A percentile compares a stretch with the other conserved stretches of the same genome.
These are phyloP conservation scores for Diutina mesorugosa DNA, from an alignment of 1,139 yeast species.

Conservation along the genomic window DNA sequence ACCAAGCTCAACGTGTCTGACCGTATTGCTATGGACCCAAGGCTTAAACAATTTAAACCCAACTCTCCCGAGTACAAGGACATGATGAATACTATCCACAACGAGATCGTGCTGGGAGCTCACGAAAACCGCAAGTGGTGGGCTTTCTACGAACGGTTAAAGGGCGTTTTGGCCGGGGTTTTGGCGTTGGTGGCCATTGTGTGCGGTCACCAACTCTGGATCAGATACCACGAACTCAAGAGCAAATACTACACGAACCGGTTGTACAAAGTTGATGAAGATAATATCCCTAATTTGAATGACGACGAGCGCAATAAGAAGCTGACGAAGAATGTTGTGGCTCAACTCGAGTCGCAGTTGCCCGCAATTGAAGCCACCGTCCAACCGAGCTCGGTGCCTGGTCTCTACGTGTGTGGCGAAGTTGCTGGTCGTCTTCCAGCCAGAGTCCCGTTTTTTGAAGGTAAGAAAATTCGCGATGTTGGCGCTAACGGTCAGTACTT, in stretches of 20 bases:
- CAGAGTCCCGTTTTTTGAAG: slow-evolving; percentile 54
- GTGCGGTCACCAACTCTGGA: slow-evolving; percentile 25
- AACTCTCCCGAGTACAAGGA: slow-evolving; percentile 29
- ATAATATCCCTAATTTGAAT: slow-evolving; percentile 14
- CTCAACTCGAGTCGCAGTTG: slow-evolving; percentile 22
- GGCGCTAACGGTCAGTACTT: slow-evolving; percentile 32
- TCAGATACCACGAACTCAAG: slow-evolving; percentile 28
- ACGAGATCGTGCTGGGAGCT: slow-evolving; percentile 14
- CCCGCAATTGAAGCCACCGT: slow-evolving; percentile 11
- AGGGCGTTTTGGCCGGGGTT: slow-evolving; percentile 21
- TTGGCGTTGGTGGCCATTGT: slow-evolving; percentile 20
- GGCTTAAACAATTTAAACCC: slow-evolving; percentile 16
- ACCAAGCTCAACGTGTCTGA: background rate
- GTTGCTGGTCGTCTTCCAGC: slow-evolving; percentile 36
- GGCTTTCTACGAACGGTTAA: slow-evolving; percentile 22
- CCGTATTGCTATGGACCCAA: slow-evolving; percentile 18
- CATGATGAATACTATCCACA: slow-evolving; percentile 16
- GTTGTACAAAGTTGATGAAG: slow-evolving; percentile 16
- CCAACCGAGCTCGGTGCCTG: slow-evolving; percentile 16
- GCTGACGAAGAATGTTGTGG: slow-evolving; percentile 13
- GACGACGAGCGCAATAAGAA: slow-evolving; percentile 19
- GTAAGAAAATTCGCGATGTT: slow-evolving; percentile 45
- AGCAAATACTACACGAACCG: slow-evolving; percentile 12
- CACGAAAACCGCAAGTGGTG: slow-evolving; percentile 9
- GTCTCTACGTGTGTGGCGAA: slow-evolving; percentile 26